Evolutionary conservation across 306 rosid species (phyloP).

Genomic region (Pterocarpus macrocarpus): DNA sequence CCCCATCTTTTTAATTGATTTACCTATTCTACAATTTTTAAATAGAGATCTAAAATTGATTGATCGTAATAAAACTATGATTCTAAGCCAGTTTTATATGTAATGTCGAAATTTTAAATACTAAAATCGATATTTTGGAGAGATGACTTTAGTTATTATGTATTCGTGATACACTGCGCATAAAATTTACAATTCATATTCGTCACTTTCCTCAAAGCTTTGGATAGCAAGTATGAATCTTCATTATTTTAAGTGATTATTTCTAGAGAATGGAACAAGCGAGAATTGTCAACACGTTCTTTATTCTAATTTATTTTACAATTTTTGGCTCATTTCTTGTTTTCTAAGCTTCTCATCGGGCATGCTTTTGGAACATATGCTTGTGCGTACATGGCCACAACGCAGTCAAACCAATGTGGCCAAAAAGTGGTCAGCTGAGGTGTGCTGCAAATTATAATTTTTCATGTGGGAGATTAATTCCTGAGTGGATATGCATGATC

Average conservation of each 20-base stretch:
- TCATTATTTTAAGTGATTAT: neutral
- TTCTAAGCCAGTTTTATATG: too few species aligned
- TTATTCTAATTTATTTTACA: neutral
- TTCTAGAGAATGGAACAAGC: slow-evolving; percentile 38
- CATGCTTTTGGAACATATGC: too few species aligned
- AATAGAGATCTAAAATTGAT: neutral
- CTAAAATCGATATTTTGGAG: too few species aligned
- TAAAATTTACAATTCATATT: neutral
- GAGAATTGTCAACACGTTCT: slow-evolving; percentile 10
- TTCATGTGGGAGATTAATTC: too few species aligned
- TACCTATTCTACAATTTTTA: neutral
- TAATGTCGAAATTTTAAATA: too few species aligned
- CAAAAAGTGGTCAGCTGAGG: slow-evolving; percentile 29
- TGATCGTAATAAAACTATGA: too few species aligned
- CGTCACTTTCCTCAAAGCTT: neutral
- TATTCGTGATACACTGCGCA: neutral
- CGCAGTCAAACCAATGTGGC: slow-evolving; percentile 33
- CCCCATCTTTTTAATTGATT: neutral
- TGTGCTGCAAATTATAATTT: slow-evolving; percentile 29
- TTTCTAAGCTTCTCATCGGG: neutral
- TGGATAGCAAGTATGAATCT: neutral
- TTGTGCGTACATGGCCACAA: too few species aligned
- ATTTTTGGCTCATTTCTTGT: neutral
- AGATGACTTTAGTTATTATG: too few species aligned
- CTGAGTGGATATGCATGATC: neutral